Evolutionary conservation across 495 filamentous ascomycete genomes (phyloP), one percentile per base, ranked within the genome.

Genomic region (Penicillium salamii): DNA sequence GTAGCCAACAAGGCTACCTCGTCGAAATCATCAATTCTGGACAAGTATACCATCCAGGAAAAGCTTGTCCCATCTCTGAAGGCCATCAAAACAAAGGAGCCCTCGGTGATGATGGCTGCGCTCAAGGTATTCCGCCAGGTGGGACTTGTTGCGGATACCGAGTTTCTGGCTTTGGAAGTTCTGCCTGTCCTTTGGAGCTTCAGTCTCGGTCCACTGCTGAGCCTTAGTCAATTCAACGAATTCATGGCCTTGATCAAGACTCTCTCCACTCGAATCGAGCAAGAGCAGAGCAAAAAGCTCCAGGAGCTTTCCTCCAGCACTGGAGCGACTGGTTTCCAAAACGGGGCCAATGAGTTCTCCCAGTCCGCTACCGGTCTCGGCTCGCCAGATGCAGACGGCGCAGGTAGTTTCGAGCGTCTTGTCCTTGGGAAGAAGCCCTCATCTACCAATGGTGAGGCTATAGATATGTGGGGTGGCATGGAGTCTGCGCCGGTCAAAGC

Each of bases 1-100:
- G 67, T 69, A 38, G 67, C 68, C 8, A 70, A 61, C 7, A 77
- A 78, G 42, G 71, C 79, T 26, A 81, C 75, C 55, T 71, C 80
- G 39, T 70, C 72, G 26, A 83, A 81, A 21, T 82, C 80, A 3
- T 88, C 89, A 2, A 90, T 90, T 14, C 74, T 98, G 26, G 93
- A 98, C 68, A 97, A 97, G 63, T 96, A 90, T 57, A 97, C 93
- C 1, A 88, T 97, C 57, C 95, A 98, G 61, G 93, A 97, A 63
- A 97, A 95, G 68, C 84, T 98, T 13, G 80, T 97, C 3, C 93
- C 93, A 1, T 74, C 96, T 4, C 77, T 98, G 45, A 90, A 88
- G 59, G 90, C 74, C 1, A 97, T 98, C 66, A 97, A 97, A 64
- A 98, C 93, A 0, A 97, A 95, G 59, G 93, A 98, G 59, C 93